Evolutionary conservation across 805 yeast species (phyloP).

Genomic region (Saccharomycopsis capsularis): DNA sequence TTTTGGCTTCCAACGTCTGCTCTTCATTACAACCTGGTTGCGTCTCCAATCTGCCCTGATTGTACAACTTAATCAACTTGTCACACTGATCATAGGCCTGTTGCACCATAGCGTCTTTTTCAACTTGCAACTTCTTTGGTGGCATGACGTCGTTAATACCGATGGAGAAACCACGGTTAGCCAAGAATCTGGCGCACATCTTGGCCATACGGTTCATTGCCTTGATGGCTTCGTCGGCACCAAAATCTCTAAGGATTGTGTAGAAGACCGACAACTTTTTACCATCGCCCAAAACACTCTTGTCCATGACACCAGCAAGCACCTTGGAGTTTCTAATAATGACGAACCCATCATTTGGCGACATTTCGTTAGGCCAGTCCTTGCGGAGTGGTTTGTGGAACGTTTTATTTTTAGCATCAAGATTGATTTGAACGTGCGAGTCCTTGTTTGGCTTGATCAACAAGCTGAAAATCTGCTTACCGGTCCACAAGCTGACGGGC

Average conservation of each 20-base stretch:
- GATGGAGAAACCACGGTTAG: conserved; percentile 93
- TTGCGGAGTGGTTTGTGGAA: conserved; percentile 62
- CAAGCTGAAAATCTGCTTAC: conserved; percentile 88
- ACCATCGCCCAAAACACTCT: conserved; percentile 94
- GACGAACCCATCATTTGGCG: conserved; percentile 94
- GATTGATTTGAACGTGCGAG: conserved; percentile 77
- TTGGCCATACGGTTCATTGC: conserved; percentile 99
- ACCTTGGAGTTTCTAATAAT: conserved; percentile 84
- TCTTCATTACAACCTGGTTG: conserved; percentile 99
- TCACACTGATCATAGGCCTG: conserved; percentile 87
- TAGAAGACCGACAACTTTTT: conserved; percentile 95
- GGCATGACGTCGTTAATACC: conserved; percentile 98
- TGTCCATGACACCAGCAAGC: conserved; percentile 94
- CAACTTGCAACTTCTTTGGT: conserved; percentile 61
- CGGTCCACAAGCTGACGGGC: conserved; percentile 92
- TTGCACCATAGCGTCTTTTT: conserved; percentile 85
- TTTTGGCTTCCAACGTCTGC: conserved; percentile 94
- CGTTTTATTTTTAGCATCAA: conserved; percentile 93
- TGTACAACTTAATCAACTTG: conserved; percentile 70
- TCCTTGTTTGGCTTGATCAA: conserved; percentile 73
- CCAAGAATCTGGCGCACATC: conserved; percentile 89
- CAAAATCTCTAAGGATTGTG: conserved; percentile 90
- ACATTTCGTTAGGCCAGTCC: conserved; percentile 84
- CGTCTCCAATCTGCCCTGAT: conserved; percentile 85
- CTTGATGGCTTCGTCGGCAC: conserved; percentile 90